These are phyloP conservation scores for Pseudonitzschia delicatissima DNA, from an alignment of 108 stramenopile genomes.

Conservation along the genomic window DNA sequence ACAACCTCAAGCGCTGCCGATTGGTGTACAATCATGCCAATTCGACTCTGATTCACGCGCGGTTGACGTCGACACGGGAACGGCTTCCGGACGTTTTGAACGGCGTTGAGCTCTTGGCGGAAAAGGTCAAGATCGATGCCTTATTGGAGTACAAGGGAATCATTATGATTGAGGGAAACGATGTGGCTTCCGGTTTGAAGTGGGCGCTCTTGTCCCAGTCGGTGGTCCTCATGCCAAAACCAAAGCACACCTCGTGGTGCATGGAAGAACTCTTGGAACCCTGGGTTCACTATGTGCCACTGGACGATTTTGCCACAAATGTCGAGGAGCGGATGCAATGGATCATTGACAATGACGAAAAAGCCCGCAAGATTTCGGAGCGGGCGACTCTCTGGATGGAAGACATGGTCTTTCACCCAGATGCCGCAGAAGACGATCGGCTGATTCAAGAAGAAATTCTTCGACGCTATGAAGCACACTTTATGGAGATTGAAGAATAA, in stretches of 20 bases:
- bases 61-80: constrained; percentile 48
- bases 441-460: constrained; percentile 47
- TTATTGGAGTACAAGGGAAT: constrained; percentile 51
- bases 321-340: constrained; percentile 68
- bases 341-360: constrained; percentile 62
- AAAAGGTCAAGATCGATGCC: constrained; percentile 23
- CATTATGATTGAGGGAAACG: constrained; percentile 75
- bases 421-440: constrained; percentile 49
- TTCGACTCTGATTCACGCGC: constrained; percentile 59
- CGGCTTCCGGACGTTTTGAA: constrained; percentile 46
- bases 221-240: constrained; percentile 71
- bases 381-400: constrained; percentile 71
- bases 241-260: constrained; percentile 68
- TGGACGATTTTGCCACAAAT: constrained; percentile 56
- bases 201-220: constrained; percentile 66
- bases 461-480: constrained; percentile 39
- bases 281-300: constrained; percentile 78
- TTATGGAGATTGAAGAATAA: too few species aligned
- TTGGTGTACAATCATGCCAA: constrained; percentile 62
- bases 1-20: constrained; percentile 46
- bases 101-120: constrained; percentile 35
- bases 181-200: constrained; percentile 76
- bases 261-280: constrained; percentile 74
- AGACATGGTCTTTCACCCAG: constrained; percentile 61
- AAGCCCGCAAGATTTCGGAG: constrained; percentile 61